Percentiles rank a stretch among this genome's conserved stretches.
phyloP scores from a whole-genome alignment of 1,284 basidiomycete genomes.

The Ganoderma sinense region DNA sequence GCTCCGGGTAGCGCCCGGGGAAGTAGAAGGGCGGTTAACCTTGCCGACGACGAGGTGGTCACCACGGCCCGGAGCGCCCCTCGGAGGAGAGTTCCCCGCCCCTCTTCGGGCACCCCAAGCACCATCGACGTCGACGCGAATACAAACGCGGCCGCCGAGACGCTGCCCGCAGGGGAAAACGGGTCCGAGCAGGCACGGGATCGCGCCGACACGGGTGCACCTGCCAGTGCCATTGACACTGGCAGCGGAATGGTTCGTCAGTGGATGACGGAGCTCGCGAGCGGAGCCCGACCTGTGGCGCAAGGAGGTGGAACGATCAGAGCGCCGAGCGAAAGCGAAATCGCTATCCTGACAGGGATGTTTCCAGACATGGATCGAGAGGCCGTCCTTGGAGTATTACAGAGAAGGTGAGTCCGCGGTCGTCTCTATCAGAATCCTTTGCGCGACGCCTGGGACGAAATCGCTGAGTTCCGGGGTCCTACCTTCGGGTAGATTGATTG shows the following conservation, averaged over 20 bases:
- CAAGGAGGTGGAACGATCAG: constrained; percentile 57
- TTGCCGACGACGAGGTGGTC: constrained; percentile 58
- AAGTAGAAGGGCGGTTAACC: constrained; percentile 34
- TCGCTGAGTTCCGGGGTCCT: background rate
- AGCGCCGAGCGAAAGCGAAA: constrained; percentile 78
- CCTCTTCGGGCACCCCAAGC: background rate
- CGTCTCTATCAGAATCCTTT: background rate
- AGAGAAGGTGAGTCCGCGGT: constrained; percentile 77
- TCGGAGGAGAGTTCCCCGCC: constrained; percentile 19
- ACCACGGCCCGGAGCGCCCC: constrained; percentile 54
- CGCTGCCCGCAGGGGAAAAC: constrained; percentile 17
- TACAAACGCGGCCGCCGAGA: constrained; percentile 13
- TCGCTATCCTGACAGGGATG: constrained; percentile 77
- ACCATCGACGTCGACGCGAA: background rate
- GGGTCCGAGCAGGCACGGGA: constrained; percentile 12
- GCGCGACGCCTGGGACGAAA: background rate
- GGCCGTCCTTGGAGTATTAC: constrained; percentile 79
- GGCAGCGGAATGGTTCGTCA: constrained; percentile 65
- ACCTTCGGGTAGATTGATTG: background rate
- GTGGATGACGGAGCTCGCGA: constrained; percentile 85
- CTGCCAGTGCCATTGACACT: constrained; percentile 1
- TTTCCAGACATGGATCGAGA: constrained; percentile 84
- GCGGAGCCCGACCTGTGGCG: constrained; percentile 54
- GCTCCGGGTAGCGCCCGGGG: constrained; percentile 16
- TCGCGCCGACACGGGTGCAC: constrained; percentile 16